Conservation (phyloP, 2,329 filamentous ascomycete genomes). For the Colletotrichum godetiae region DNA sequence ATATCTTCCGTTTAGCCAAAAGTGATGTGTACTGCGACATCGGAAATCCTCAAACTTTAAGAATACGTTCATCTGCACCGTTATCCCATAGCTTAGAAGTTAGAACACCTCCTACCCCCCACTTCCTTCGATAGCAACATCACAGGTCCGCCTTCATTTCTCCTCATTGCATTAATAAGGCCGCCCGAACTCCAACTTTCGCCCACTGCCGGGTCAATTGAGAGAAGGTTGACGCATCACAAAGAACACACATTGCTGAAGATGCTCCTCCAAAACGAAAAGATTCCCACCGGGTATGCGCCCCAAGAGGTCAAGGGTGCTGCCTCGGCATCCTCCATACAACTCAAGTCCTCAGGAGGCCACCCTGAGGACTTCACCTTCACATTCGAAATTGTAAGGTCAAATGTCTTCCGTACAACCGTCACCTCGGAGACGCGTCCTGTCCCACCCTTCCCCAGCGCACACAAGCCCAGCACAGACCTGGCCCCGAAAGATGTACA, state of each 20-base stretch:
- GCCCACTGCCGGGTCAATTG: background rate
- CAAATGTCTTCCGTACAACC: slow-evolving; percentile 75
- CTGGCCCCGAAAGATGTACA: slow-evolving; percentile 28
- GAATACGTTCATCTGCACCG: background rate
- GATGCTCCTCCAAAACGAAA: slow-evolving; percentile 33
- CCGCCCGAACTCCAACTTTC: no score
- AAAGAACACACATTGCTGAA: background rate
- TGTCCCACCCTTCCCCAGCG: slow-evolving; percentile 73
- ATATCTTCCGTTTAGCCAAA: background rate
- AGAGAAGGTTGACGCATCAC: background rate
- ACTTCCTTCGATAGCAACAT: background rate
- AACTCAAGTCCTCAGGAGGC: slow-evolving; percentile 24
- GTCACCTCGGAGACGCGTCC: slow-evolving; percentile 72
- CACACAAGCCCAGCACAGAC: slow-evolving; percentile 50
- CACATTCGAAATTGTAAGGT: slow-evolving; percentile 70
- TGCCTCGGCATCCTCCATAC: slow-evolving; percentile 5
- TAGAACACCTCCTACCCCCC: background rate
- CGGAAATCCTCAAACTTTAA: background rate
- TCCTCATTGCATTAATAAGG: background rate
- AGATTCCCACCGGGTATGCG: slow-evolving; percentile 20
- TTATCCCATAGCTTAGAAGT: background rate
- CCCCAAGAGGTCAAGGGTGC: slow-evolving; percentile 19
- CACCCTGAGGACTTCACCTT: slow-evolving; percentile 61
- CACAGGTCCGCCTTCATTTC: background rate
- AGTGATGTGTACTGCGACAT: background rate